Evolutionary conservation across 2,329 filamentous ascomycete species (phyloP), one percentile per base, ranked within the genome.

Genomic region (Pestalotiopsis sp.): DNA sequence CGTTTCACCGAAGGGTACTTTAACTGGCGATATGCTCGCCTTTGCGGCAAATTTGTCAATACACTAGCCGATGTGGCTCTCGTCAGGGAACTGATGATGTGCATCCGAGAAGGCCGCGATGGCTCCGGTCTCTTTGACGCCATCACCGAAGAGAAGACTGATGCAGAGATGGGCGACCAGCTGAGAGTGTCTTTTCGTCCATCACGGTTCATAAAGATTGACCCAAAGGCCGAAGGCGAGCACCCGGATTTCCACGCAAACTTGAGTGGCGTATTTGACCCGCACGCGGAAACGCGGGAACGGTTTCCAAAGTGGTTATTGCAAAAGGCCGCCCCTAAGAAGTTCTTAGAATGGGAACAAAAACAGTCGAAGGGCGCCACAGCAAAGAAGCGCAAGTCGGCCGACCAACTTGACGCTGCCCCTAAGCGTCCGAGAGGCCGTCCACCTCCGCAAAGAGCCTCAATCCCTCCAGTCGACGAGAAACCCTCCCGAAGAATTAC

Each of bases 271-370:
- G 59, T 52, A 23, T 64, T 64, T 23, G 41, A 64, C 12, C 62
- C 62, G 13, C 17, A 20, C 3, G 27, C 25, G 11, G 13, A 45
- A 9, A 11, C 5, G 13, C 52, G 31, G 17, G 49, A 58, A 27
- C 64, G 66, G 66, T 23, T 68, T 31, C 61, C 66, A 12, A n/a
- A 49, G 27, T 68, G 60, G 66, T 49, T 64, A 4, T 25, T 68
- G 9, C 27, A 64, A 31, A 6, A 58, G 25, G 7, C 58, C 4
- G 49, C 45, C 20, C 66, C 41, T 12, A 27, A 4, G 2, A 39
- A 39, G 20, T 64, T 41, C 14, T 38, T 20, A 9, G 31, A 25
- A n/a, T 64, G 62, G 62, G 5, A 64, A 39, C 38, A 64, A 39
- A 25, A 64, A 14, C 41, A 64, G 20, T 12, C n/a, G 17, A 27